A percentile compares a stretch with the other conserved stretches of the same genome.
Evolutionary conservation across 805 yeast species (phyloP).

Genomic region (Pichia exigua): DNA sequence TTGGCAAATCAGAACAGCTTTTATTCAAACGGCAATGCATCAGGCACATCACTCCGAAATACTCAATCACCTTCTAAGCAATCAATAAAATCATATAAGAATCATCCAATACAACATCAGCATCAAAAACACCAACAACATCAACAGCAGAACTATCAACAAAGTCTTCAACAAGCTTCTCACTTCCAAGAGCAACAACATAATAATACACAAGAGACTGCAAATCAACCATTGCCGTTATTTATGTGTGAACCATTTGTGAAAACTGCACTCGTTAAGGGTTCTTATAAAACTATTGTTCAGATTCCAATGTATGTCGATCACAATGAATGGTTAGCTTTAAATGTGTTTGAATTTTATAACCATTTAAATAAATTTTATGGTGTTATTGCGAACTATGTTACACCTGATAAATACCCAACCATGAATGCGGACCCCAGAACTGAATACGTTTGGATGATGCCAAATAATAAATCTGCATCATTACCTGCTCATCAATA

Average conservation of each 20-base stretch:
- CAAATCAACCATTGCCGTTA: conserved; percentile 38
- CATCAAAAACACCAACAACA: conserved; percentile 17
- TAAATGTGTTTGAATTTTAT: conserved; percentile 84
- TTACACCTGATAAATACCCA: conserved; percentile 83
- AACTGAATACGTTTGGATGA: conserved; percentile 83
- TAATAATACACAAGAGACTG: conserved; percentile 12
- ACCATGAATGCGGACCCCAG: conserved; percentile 95
- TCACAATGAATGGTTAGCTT: conserved; percentile 90
- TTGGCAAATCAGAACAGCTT: conserved; percentile 14
- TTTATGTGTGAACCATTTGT: conserved; percentile 91
- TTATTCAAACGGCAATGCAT: conserved; percentile 35
- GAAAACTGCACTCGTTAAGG: conserved; percentile 89
- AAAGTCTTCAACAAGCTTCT: conserved; percentile 8
- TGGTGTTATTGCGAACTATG: conserved; percentile 84
- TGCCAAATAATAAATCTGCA: conserved; percentile 61
- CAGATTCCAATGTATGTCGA: conserved; percentile 94
- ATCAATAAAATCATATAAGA: conserved; percentile 29
- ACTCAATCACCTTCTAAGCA: conserved; percentile 40
- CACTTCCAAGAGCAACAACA: conserved; percentile 16
- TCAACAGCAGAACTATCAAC: conserved; percentile 14
- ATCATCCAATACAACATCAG: conserved; percentile 8
- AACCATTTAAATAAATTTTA: conserved; percentile 81
- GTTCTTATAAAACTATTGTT: conserved; percentile 92
- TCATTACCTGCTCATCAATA: conserved; percentile 89
- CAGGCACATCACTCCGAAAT: conserved; percentile 40